phyloP scores from a whole-genome alignment of 2,329 filamentous ascomycete species.

The Diplodia seriata region DNA sequence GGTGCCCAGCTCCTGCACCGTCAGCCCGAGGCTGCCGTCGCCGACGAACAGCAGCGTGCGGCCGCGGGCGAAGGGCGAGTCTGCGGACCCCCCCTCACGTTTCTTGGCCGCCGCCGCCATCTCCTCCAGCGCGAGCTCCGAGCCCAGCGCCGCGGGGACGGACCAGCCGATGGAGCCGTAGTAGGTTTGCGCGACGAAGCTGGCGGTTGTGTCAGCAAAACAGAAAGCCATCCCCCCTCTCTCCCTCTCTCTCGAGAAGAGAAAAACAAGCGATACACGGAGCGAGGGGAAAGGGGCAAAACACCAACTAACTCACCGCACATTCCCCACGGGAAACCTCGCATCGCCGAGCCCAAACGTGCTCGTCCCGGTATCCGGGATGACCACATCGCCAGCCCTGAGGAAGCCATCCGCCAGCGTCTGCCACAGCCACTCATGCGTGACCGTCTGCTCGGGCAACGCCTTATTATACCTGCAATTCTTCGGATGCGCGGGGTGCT shows the following conservation, averaged over 20 bases:
- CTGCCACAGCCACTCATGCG: slow-evolving; percentile 54
- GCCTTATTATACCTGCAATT: slow-evolving; percentile 1
- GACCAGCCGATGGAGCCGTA: slow-evolving; percentile 55
- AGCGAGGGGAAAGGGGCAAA: too few relatives aligned
- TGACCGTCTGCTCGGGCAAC: slow-evolving; percentile 43
- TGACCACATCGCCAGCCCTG: slow-evolving; percentile 47
- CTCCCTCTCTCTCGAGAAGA: neutral
- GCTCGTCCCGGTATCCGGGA: slow-evolving; percentile 53
- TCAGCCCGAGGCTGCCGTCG: slow-evolving; percentile 50
- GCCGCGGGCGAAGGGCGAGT: slow-evolving; percentile 33
- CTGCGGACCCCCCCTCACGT: neutral
- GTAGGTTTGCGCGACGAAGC: slow-evolving; percentile 51
- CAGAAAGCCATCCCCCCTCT: too few relatives aligned
- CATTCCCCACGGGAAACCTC: slow-evolving; percentile 38
- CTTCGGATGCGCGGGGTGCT: slow-evolving; percentile 9
- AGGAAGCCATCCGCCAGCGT: slow-evolving; percentile 48
- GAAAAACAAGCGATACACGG: neutral
- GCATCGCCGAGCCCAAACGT: slow-evolving; percentile 49
- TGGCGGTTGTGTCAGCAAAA: too few relatives aligned
- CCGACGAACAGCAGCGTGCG: slow-evolving; percentile 58
- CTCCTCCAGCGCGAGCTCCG: slow-evolving; percentile 59
- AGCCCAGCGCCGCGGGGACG: slow-evolving; percentile 51
- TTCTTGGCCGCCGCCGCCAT: neutral
- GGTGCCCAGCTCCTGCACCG: slow-evolving; percentile 48
- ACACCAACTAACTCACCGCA: slow-evolving; percentile 32